Evolutionary conservation across 2,329 filamentous ascomycete species (phyloP), one percentile per base, ranked within the genome.

Genomic region (Hawksworthiomyces lignivorus): DNA sequence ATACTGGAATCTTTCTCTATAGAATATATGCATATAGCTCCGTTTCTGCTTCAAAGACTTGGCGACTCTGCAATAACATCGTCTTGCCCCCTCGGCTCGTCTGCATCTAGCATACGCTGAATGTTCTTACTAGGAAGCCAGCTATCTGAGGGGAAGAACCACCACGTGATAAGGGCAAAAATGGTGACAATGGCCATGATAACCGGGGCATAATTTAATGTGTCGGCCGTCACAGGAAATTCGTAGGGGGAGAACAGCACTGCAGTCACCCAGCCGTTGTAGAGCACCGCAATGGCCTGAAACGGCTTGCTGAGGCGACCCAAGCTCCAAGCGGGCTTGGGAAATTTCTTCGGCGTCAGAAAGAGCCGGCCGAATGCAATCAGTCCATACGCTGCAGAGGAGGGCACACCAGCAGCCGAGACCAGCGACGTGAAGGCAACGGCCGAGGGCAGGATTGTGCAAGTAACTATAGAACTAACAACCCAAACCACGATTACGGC

Each of bases 351-450:
- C 18, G 45, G 45, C 6, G 45, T 47, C 18, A 47, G 32, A 7
- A 26, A 4, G 5, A 42, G 31, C 2, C 45, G 42, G 18, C 33
- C 31, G 2, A 43, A 14, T 4, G 30, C 33, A 10, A 45, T 47
- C 14, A 47, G 42, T 0, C 39, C 45, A 20, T 47, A 47, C 3
- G 45, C 45, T 11, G 45, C 45, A 4, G 42, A 41, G 4, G 42
- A 47, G 3, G 45, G 45, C 20, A 47, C 42, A 21, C 39, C 45
- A 4, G 42, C 31, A 19, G 43, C 39, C 12, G 42, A 47, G 6
- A 47, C 42, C 9, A 47, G 39, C 10, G 45, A 48, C 18, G 45
- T 48, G 29, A 48, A 48, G 17, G 45, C 45, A 11, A 45, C 45
- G 9, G 42, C 36, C 6, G 45, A 48, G 32, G 45, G 45, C 39